phyloP scores from a whole-genome alignment of 768 basidiomycete genomes.

The Russula virescens region DNA sequence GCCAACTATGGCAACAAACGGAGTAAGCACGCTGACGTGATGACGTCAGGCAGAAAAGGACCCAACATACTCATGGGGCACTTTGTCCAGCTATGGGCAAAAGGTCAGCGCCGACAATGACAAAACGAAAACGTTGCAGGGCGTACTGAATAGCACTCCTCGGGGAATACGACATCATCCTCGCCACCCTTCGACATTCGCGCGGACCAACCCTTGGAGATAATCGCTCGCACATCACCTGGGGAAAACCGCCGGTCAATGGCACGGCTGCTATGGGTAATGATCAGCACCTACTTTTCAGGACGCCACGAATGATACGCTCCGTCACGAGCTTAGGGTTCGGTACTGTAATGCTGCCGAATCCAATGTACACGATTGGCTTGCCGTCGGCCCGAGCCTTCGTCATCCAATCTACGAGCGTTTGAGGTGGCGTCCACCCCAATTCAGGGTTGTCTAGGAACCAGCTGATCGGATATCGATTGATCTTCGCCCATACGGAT shows the following conservation, averaged over 20 bases:
- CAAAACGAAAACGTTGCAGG: background rate
- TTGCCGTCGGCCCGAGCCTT: constrained; percentile 50
- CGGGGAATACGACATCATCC: constrained; percentile 42
- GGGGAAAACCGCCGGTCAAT: constrained; percentile 7
- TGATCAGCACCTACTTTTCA: constrained; percentile 42
- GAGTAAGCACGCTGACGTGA: constrained; percentile 1
- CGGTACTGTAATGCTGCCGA: constrained; percentile 65
- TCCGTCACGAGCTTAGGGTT: constrained; percentile 48
- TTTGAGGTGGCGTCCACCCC: constrained; percentile 48
- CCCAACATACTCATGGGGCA: constrained; percentile 51
- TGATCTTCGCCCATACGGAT: background rate
- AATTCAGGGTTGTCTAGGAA: constrained; percentile 58
- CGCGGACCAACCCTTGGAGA: constrained; percentile 63
- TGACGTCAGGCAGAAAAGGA: background rate
- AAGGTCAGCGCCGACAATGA: constrained; percentile 15
- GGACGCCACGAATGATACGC: constrained; percentile 53
- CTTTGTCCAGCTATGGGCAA: constrained; percentile 45
- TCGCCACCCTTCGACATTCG: constrained; percentile 43
- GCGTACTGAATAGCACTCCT: constrained; percentile 43
- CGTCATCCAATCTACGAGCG: constrained; percentile 48
- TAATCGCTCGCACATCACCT: constrained; percentile 61
- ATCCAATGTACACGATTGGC: constrained; percentile 65
- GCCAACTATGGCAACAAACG: constrained; percentile 36
- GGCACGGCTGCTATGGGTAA: background rate
- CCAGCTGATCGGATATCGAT: constrained; percentile 41